phyloP scores from a whole-genome alignment of 352 stramenopile species.

The Pythium brachiatum region DNA sequence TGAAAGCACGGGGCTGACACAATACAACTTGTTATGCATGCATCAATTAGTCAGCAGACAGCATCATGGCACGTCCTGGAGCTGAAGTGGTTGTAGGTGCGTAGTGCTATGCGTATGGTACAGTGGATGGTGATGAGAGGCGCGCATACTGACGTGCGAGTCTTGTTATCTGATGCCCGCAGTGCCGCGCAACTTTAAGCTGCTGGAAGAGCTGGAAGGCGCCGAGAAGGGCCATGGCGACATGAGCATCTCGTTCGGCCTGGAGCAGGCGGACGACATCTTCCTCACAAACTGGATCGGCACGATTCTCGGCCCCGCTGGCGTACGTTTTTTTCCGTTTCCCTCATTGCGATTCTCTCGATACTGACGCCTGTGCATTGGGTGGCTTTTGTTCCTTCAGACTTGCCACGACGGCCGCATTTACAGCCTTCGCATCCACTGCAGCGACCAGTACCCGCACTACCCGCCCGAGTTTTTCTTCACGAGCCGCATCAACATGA shows the following conservation, averaged over 20 bases:
- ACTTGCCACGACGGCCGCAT: constrained; percentile 95
- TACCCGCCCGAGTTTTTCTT: constrained; percentile 93
- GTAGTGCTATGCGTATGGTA: constrained; percentile 5
- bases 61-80: constrained; percentile 68
- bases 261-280: constrained; percentile 96
- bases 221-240: constrained; percentile 92
- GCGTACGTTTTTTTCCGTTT: constrained; percentile 62
- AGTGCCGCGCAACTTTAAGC: constrained; percentile 94
- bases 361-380: no score
- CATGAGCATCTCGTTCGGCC: constrained; percentile 94
- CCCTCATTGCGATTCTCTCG: no score
- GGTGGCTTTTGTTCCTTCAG: constrained; percentile 46
- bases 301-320: constrained; percentile 95
- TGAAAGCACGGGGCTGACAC: neutral
- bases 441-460: constrained; percentile 94
- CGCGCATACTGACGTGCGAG: neutral
- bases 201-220: constrained; percentile 92
- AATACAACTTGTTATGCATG: constrained; percentile 14
- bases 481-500: constrained; percentile 97
- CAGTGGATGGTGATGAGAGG: neutral
- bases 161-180: neutral
- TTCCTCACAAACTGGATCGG: constrained; percentile 98
- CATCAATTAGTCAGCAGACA: no score
- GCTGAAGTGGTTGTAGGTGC: constrained; percentile 79
- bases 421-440: constrained; percentile 95